Evolutionary conservation across 2,329 filamentous ascomycete genomes (phyloP).

Genomic region (Fusarium palustre): DNA sequence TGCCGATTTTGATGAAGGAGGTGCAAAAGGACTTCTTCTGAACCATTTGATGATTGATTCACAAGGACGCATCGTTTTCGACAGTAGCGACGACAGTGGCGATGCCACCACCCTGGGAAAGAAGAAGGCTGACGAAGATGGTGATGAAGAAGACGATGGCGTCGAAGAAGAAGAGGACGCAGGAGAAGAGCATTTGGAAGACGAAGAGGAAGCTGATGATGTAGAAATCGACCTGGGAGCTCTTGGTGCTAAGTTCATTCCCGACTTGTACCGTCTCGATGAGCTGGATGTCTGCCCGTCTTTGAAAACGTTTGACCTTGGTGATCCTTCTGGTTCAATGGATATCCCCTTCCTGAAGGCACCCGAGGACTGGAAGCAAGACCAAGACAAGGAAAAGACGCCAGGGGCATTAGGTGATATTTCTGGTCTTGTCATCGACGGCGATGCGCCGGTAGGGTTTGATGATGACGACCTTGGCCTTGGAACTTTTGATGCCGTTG

Average conservation of each 20-base stretch:
- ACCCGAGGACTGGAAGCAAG: conserved; percentile 84
- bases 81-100: conserved; percentile 89
- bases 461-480: conserved; percentile 75
- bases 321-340: conserved; percentile 83
- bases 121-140: conserved; percentile 56
- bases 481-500: conserved; percentile 76
- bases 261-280: conserved; percentile 80
- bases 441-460: conserved; percentile 85
- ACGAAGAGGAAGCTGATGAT: conserved; percentile 56
- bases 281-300: conserved; percentile 94
- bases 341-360: conserved; percentile 94
- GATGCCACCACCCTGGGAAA: conserved; percentile 57
- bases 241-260: conserved; percentile 86
- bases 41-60: conserved; percentile 98
- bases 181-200: conserved; percentile 50
- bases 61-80: conserved; percentile 93
- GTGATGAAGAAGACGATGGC: conserved; percentile 55
- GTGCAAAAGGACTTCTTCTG: conserved; percentile 91
- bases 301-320: conserved; percentile 91
- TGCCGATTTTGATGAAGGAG: conserved; percentile 97
- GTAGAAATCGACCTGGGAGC: conserved; percentile 82
- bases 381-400: conserved; percentile 72
- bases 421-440: conserved; percentile 86
- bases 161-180: conserved; percentile 53
- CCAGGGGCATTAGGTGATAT: conserved; percentile 70